These are phyloP conservation scores for Plasmodium inui DNA, from an alignment of 169 alveolate genomes.

Conservation along the genomic window DNA sequence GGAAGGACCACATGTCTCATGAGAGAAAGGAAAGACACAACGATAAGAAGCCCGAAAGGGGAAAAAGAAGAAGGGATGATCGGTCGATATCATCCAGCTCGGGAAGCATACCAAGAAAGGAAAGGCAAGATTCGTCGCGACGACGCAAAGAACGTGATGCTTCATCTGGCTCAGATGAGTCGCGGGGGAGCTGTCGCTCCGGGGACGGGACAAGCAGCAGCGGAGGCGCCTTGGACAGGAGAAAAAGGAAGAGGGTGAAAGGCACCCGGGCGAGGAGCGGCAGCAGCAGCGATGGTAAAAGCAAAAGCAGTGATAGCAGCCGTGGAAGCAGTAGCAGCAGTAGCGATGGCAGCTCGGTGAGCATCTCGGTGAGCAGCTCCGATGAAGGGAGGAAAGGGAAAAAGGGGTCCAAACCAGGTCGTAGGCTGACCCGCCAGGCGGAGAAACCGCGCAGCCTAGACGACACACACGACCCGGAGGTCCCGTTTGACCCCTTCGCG, in stretches of 20 bases:
- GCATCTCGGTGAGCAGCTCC: background rate
- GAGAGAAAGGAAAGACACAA: background rate
- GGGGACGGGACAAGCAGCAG: background rate
- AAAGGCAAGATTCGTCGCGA: background rate
- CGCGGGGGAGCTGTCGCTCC: background rate
- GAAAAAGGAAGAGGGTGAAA: background rate
- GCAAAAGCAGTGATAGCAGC: background rate
- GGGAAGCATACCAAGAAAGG: background rate
- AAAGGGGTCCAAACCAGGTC: background rate
- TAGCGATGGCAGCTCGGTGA: background rate
- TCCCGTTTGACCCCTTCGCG: conserved; percentile 9
- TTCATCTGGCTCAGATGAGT: background rate
- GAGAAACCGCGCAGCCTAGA: background rate
- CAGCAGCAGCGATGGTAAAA: background rate
- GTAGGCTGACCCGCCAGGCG: background rate
- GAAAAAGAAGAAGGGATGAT: conserved; percentile 4
- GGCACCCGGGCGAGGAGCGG: background rate
- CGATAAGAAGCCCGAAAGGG: background rate
- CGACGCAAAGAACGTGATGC: background rate
- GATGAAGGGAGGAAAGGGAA: background rate
- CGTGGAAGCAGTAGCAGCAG: background rate
- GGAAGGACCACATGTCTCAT: background rate
- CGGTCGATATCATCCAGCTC: background rate
- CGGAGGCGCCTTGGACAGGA: background rate
- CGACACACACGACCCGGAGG: background rate